A percentile compares a stretch with the other conserved stretches of the same genome.
Conservation (phyloP, 257 asterid genomes). For the Solanum habrochaites region DNA sequence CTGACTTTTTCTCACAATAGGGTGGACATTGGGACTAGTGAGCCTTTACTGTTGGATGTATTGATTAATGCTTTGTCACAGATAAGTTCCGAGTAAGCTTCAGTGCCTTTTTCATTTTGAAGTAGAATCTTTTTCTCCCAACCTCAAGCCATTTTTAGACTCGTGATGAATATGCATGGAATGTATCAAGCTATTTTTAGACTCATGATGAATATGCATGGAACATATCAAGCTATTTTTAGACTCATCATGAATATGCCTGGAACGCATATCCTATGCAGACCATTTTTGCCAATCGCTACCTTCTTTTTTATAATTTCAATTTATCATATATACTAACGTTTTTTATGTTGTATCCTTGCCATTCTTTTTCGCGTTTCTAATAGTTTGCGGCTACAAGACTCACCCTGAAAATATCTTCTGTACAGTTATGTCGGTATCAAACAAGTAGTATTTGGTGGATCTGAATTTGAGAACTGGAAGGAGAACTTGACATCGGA, state of each 20-base stretch:
- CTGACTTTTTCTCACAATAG: slow-evolving; percentile 25
- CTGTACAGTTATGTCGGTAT: slow-evolving; percentile 65
- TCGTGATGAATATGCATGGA: not conserved
- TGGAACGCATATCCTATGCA: not conserved
- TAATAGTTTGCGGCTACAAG: not conserved
- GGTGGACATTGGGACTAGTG: slow-evolving; percentile 85
- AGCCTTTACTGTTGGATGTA: slow-evolving; percentile 74
- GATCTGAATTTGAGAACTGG: slow-evolving; percentile 78
- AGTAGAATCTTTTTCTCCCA: not conserved
- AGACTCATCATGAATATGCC: not conserved
- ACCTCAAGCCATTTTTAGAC: not conserved
- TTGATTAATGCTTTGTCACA: slow-evolving; percentile 84
- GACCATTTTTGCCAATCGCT: not conserved
- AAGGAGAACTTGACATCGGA: slow-evolving; percentile 68
- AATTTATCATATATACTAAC: not conserved
- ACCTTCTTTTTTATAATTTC: not conserved
- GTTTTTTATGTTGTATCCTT: not conserved
- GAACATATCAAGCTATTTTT: not conserved
- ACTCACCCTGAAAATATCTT: not conserved
- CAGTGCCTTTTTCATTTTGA: not conserved
- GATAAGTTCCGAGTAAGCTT: slow-evolving; percentile 74
- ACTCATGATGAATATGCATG: not conserved
- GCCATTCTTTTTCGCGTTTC: not conserved
- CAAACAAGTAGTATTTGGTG: slow-evolving; percentile 87
- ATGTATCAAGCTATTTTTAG: not conserved